phyloP scores from a whole-genome alignment of 208 protist species.

The Trichomonas tenax region DNA sequence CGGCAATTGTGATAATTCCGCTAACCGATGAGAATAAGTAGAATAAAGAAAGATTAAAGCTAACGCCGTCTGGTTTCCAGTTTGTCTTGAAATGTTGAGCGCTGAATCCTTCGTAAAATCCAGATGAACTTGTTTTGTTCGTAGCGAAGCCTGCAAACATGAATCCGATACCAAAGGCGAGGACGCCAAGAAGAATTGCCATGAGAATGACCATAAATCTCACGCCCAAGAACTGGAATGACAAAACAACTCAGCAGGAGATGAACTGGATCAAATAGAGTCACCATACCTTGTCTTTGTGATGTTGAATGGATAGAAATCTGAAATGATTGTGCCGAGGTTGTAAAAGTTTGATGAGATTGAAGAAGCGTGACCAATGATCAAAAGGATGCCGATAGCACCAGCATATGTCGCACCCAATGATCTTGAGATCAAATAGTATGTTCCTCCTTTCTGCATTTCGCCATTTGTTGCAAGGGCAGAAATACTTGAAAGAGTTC shows the following conservation, averaged over 20 bases:
- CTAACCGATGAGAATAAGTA: neutral
- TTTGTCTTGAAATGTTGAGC: neutral
- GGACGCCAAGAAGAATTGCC: neutral
- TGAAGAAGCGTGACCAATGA: neutral
- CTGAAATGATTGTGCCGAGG: neutral
- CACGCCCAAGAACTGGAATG: neutral
- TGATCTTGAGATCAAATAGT: slow-evolving; percentile 4
- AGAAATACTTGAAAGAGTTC: neutral
- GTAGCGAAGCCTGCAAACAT: neutral
- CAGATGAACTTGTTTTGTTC: neutral
- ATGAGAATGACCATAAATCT: neutral
- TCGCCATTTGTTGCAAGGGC: slow-evolving; percentile 23
- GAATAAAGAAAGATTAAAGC: neutral
- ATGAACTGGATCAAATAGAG: neutral
- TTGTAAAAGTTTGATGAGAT: neutral
- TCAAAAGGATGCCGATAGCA: neutral
- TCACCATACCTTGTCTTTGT: neutral
- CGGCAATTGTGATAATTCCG: neutral
- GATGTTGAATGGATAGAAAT: neutral
- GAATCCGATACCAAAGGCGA: neutral
- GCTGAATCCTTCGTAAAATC: neutral
- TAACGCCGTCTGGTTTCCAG: neutral
- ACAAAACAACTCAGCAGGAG: neutral
- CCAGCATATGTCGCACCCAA: neutral
- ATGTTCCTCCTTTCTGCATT: neutral